Base-by-base conservation (phyloP, 441 rosid species). In the Euphorbia corollata region DNA sequence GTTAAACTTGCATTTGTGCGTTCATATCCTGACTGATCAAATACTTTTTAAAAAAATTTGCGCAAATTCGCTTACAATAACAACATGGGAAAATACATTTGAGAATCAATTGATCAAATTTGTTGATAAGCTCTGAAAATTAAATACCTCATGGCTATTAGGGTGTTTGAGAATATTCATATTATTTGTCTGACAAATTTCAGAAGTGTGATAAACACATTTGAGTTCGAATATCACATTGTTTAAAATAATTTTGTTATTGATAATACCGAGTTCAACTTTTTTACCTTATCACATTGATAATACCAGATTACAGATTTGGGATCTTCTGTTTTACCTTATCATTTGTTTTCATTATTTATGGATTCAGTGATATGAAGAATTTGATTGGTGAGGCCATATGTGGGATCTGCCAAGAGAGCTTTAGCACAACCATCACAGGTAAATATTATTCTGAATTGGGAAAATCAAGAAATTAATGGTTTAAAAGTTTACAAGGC, bases 351-450 rank as follows among this genome's bases (percentile, higher is more conserved):
- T 56, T 11, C 38, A 45, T 60, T 68, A 59, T 24, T 56, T 20
- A 22, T 43, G 13, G 13, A 30, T 68, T 55, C 84, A 83, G 90
- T 47, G 90, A 86, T 63, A 83, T 83, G 87, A 85, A 85, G 79
- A 86, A 82, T 76, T 80, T 84, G 59, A 83, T 86, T 45, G 90
- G 86, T 19, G 87, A 83, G 70, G 90, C 90, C 32, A 22, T 60
- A 0, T 83, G 90, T 7, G 67, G 79, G 66, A 86, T 86, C 18
- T 86, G 90, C 72, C 86, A 83, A 59, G 87, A 85, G 76, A 80
- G 79, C 47, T 85, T 85, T 63, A 83, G 86, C 78, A 83, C 84
- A 15, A 24, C 84, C 19, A 70, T 84, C 64, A 82, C 87, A 66
- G 87, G 89, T 85, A 60, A 45, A n/a, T 59, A n/a, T 34, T 34